Conservation (phyloP, 805 yeast genomes). For the Lachancea sp. region DNA sequence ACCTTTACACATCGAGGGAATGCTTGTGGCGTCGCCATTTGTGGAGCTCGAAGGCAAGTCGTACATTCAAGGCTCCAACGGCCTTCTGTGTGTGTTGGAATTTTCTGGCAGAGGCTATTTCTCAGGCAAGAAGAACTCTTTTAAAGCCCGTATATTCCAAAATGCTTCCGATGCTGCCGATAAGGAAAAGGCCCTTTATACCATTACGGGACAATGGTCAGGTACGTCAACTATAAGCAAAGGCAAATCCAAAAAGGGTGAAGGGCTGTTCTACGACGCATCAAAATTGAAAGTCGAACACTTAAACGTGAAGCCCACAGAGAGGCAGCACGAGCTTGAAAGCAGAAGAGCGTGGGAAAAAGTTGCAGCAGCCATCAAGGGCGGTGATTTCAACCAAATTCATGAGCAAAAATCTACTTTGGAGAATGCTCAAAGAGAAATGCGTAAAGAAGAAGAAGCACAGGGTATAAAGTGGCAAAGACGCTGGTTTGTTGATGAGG, state of each 20-base stretch:
- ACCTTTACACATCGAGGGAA: constrained; percentile 90
- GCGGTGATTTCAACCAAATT: constrained; percentile 69
- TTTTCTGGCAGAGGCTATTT: constrained; percentile 92
- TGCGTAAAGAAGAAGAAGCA: constrained; percentile 66
- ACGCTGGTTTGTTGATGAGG: constrained; percentile 68
- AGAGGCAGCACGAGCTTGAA: constrained; percentile 74
- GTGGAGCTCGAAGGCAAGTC: constrained; percentile 90
- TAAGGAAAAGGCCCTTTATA: constrained; percentile 60
- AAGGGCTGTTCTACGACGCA: constrained; percentile 60
- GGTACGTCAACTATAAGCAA: constrained; percentile 58
- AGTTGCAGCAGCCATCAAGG: constrained; percentile 81
- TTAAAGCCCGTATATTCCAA: constrained; percentile 74
- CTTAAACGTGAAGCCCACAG: constrained; percentile 71
- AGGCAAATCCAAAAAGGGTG: constrained; percentile 43
- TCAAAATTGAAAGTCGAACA: constrained; percentile 43
- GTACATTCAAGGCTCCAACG: constrained; percentile 75
- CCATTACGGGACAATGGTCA: constrained; percentile 91
- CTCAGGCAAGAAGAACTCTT: constrained; percentile 88
- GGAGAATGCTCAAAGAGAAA: constrained; percentile 79
- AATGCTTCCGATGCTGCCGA: constrained; percentile 45
- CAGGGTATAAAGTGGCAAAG: constrained; percentile 64
- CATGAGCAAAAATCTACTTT: constrained; percentile 67
- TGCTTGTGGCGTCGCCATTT: constrained; percentile 83
- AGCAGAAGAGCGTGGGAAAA: constrained; percentile 83
- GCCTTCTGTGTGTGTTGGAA: constrained; percentile 66